Evolutionary conservation across 1,139 yeast species (phyloP).

Genomic region (Kodamaea alishanica): DNA sequence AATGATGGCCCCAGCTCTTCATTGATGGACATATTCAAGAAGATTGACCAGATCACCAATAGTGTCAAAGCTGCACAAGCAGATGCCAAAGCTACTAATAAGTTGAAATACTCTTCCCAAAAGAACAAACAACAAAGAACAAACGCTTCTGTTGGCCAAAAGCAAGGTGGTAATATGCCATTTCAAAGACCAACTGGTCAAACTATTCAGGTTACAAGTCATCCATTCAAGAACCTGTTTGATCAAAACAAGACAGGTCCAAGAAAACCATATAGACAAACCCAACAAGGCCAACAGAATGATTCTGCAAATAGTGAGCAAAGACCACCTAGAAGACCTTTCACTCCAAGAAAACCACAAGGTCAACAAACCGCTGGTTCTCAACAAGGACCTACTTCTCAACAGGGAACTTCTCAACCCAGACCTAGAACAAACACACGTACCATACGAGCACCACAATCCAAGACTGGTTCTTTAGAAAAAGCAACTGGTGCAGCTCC

Average conservation of each 20-base stretch:
- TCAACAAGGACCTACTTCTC: too few relatives aligned
- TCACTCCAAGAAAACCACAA: constrained; percentile 1
- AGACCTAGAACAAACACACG: constrained; percentile 8
- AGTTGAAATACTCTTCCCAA: neutral
- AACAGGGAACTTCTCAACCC: too few relatives aligned
- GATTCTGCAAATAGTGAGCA: too few relatives aligned
- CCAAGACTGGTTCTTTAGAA: constrained; percentile 1
- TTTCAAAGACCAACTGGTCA: neutral
- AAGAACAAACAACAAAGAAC: constrained; percentile 1
- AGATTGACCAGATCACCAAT: constrained; percentile 32
- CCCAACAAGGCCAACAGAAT: neutral
- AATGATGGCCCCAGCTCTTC: constrained; percentile 15
- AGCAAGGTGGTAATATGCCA: constrained; percentile 1
- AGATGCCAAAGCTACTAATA: constrained; percentile 5
- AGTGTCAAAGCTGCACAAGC: constrained; percentile 11
- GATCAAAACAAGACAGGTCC: constrained; percentile 1
- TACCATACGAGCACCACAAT: constrained; percentile 2
- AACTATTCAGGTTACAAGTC: too few relatives aligned
- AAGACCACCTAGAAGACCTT: neutral
- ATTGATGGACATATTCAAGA: constrained; percentile 31
- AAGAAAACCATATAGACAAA: neutral
- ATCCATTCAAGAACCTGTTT: constrained; percentile 1
- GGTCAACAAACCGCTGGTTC: neutral
- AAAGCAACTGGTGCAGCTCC: constrained; percentile 9
- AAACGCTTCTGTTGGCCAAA: constrained; percentile 1